Percentiles rank a stretch among this genome's conserved stretches.
Evolutionary conservation across 2,329 filamentous ascomycete species (phyloP).

Genomic region (Exophiala viscosa): DNA sequence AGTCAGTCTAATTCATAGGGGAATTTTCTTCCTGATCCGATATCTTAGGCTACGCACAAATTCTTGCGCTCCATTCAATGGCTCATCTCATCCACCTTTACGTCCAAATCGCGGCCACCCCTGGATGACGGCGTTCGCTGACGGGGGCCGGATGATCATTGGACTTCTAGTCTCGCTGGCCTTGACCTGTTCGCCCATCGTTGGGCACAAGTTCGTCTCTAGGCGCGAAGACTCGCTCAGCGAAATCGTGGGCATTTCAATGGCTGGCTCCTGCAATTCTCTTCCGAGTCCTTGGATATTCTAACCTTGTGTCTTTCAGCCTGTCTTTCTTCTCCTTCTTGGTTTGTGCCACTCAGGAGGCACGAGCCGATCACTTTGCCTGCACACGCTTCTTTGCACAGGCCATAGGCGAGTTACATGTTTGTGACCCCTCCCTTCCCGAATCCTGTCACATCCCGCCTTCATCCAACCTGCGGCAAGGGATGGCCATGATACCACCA

Average conservation of each 20-base stretch:
- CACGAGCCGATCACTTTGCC: constrained; percentile 6
- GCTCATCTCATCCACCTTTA: background rate
- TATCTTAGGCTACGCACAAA: background rate
- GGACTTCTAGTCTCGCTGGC: constrained; percentile 10
- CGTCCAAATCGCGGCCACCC: background rate
- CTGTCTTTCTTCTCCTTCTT: constrained; percentile 3
- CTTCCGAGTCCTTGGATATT: background rate
- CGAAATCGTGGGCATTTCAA: constrained; percentile 4
- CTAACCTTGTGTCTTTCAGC: background rate
- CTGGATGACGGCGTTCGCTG: background rate
- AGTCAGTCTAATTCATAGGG: background rate
- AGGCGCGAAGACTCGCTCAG: constrained; percentile 13
- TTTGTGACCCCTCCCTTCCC: constrained; percentile 16
- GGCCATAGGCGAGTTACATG: constrained; percentile 13
- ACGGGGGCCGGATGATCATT: background rate
- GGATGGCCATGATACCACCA: constrained; percentile 11
- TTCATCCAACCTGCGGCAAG: constrained; percentile 14
- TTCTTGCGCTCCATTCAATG: background rate
- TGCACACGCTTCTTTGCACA: constrained; percentile 4
- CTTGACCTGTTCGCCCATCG: constrained; percentile 7
- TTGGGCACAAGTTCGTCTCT: constrained; percentile 16
- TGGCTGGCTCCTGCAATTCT: constrained; percentile 10
- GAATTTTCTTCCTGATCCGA: constrained; percentile 1
- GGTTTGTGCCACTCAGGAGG: constrained; percentile 16
- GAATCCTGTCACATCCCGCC: constrained; percentile 21